These are phyloP conservation scores for Paragyromitra xinjiangensis DNA, from an alignment of 495 filamentous ascomycete genomes.

Conservation along the genomic window DNA sequence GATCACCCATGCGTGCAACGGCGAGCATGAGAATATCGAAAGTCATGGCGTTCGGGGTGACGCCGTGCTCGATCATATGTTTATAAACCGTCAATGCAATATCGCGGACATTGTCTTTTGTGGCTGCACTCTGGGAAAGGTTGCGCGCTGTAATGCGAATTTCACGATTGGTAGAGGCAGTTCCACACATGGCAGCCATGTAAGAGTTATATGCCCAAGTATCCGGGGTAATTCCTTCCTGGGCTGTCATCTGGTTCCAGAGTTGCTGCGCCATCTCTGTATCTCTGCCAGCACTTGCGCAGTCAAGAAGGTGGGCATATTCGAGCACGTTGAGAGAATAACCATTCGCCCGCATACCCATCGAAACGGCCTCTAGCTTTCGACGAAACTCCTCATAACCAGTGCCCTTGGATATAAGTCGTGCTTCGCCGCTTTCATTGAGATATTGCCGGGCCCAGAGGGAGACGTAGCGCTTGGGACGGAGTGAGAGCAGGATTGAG, in stretches of 20 bases:
- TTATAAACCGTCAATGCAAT: constrained; percentile 59
- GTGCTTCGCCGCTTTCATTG: constrained; percentile 7
- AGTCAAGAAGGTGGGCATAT: constrained; percentile 67
- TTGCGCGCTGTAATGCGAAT: constrained; percentile 34
- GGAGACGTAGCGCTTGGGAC: constrained; percentile 36
- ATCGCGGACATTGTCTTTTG: constrained; percentile 7
- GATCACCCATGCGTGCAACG: constrained; percentile 66
- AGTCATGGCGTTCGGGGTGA: constrained; percentile 65
- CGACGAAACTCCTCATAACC: constrained; percentile 40
- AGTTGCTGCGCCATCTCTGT: constrained; percentile 61
- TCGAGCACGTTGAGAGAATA: constrained; percentile 59
- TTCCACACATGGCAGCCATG: constrained; percentile 54
- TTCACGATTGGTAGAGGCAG: constrained; percentile 31
- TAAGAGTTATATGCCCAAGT: constrained; percentile 68
- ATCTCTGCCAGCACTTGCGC: constrained; percentile 65
- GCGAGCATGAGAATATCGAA: constrained; percentile 68
- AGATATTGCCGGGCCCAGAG: constrained; percentile 42
- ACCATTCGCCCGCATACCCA: constrained; percentile 44
- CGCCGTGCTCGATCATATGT: constrained; percentile 64
- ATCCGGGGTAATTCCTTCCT: constrained; percentile 61
- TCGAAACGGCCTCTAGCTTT: constrained; percentile 34
- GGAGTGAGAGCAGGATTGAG: constrained; percentile 46
- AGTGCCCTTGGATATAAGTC: constrained; percentile 5
- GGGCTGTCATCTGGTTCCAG: constrained; percentile 64
- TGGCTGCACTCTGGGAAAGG: constrained; percentile 3